Base-by-base conservation (phyloP, 225 moss, liverwort and hornwort species). In the Marchantia paleacea region DNA sequence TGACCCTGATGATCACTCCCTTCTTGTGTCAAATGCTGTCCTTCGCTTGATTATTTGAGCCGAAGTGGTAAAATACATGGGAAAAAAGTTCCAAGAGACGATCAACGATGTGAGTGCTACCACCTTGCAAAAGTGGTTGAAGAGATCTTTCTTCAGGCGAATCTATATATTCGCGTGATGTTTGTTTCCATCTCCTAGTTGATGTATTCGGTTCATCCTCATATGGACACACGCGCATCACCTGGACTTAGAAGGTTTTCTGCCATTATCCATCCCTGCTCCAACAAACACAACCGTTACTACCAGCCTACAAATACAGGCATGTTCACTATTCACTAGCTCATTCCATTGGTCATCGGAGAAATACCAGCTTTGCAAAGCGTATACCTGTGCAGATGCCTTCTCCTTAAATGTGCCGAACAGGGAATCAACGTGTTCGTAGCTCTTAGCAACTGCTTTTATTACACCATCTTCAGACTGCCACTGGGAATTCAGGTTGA, bases 181-280 rank as follows among this genome's bases (percentile, higher is more conserved):
- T 24, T 13, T 52, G 26, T 26, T 14, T 54, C 13, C 10, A 54
- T 10, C 24, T 13, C 52, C 1, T 10, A 1, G 10, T 16, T 2
- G 24, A 39, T 76, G 8, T 16, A 65, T 29, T 76, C 7, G 12
- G 10, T 60, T 58, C 31, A 8, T 14, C 61, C 31, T 79, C 63
- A 81, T 55, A 87, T 79, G 15, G 81, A 86, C 51, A 89, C 82
- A n/a, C 89, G 89, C 16, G 96, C 86, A 83, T 96, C 92, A 86
- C 92, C 92, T 51, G 94, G 96, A 82, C 85, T 91, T 12, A 96
- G 87, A n/a, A 94, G 75, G 22, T 88, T 82, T 48, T 96, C 92
- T 39, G 88, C 89, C 91, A 96, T 93, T 84, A 93, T 83, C 96
- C 96, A 96, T 79, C 96, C 93, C 93, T 95, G 87, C 69, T 76